phyloP scores from a whole-genome alignment of 75 land plant genomes.

The Pinus tabuliformis region DNA sequence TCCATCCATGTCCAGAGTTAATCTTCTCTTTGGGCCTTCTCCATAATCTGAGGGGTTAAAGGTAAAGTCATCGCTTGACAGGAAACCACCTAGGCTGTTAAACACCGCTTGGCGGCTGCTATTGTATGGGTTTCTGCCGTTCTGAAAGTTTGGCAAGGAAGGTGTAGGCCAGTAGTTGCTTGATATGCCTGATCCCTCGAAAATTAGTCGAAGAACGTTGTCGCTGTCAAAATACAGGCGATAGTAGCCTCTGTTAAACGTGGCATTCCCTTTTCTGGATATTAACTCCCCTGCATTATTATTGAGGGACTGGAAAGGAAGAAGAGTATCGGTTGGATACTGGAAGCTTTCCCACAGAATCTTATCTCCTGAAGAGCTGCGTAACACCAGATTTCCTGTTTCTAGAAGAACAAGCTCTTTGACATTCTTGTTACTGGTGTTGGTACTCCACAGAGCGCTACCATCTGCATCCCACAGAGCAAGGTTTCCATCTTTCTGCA shows the following conservation, averaged over 20 bases:
- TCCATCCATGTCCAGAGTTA: not conserved
- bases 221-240: not conserved
- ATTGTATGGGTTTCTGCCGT: not conserved
- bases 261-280: no score
- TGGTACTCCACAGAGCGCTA: no score
- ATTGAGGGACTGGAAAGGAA: no score
- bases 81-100: not conserved
- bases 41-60: not conserved
- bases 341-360: no score
- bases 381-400: no score
- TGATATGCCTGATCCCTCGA: not conserved
- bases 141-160: not conserved
- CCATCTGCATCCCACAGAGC: not conserved
- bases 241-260: no score
- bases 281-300: no score
- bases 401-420: no score
- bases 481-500: no score
- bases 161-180: constrained; percentile 6
- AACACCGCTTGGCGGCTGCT: not conserved
- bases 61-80: not conserved
- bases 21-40: not conserved
- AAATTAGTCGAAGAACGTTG: not conserved
- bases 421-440: no score
- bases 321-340: no score
- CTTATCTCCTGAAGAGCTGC: no score